phyloP scores from a whole-genome alignment of 495 filamentous ascomycete genomes.

The Xylaria grammica region DNA sequence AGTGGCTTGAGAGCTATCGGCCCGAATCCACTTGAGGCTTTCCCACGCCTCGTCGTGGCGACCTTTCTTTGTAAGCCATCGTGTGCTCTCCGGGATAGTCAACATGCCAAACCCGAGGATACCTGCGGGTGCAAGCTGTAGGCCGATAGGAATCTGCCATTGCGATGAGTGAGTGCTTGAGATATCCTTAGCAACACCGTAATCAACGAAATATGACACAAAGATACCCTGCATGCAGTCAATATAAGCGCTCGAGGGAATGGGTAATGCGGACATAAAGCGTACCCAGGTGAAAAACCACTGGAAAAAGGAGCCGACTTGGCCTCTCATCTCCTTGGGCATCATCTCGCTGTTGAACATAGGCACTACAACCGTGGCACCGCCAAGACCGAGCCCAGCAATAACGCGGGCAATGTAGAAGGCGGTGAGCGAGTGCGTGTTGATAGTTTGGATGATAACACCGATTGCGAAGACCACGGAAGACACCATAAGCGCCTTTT shows the following conservation, averaged over 20 bases:
- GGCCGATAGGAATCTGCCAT: conserved; percentile 59
- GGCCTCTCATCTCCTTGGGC: conserved; percentile 60
- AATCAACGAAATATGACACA: conserved; percentile 59
- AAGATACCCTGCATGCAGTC: conserved; percentile 48
- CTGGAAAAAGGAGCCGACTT: conserved; percentile 49
- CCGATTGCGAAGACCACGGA: conserved; percentile 46
- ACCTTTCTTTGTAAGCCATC: conserved; percentile 58
- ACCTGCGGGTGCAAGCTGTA: conserved; percentile 53
- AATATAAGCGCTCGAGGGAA: background rate
- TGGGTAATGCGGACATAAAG: background rate
- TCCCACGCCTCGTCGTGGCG: conserved; percentile 52
- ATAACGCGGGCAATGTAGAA: conserved; percentile 54
- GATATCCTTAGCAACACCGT: conserved; percentile 46
- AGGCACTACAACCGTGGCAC: conserved; percentile 58
- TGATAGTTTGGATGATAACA: conserved; percentile 44
- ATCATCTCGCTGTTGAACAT: conserved; percentile 61
- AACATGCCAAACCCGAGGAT: conserved; percentile 53
- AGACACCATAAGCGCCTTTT: conserved; percentile 42
- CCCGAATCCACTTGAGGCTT: conserved; percentile 55
- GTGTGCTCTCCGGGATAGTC: conserved; percentile 52
- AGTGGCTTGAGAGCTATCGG: conserved; percentile 41
- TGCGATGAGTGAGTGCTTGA: conserved; percentile 41
- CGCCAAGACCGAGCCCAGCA: conserved; percentile 61
- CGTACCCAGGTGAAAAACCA: conserved; percentile 46
- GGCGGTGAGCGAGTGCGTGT: conserved; percentile 40